phyloP scores from a whole-genome alignment of 495 filamentous ascomycete genomes.

The Penicillium macrosclerotiorum region DNA sequence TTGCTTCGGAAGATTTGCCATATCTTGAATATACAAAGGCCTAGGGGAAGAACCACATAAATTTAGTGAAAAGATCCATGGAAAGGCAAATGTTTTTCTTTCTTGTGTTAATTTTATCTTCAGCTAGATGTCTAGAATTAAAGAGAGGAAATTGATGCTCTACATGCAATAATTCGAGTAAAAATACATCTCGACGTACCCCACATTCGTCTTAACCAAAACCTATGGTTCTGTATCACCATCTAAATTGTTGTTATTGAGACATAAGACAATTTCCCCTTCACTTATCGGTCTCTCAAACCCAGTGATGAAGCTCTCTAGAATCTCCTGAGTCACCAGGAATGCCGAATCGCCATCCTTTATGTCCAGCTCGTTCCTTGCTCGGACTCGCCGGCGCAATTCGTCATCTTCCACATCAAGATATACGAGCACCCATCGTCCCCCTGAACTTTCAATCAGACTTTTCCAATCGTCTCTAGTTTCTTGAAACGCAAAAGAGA shows the following conservation, averaged over 20 bases:
- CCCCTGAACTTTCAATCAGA: slow-evolving; percentile 26
- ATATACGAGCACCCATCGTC: slow-evolving; percentile 33
- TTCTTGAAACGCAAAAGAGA: slow-evolving; percentile 33
- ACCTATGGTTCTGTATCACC: too few species aligned
- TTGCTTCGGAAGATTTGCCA: too few species aligned
- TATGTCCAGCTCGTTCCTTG: slow-evolving; percentile 21
- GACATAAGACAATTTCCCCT: slow-evolving; percentile 30
- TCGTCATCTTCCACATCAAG: slow-evolving; percentile 27
- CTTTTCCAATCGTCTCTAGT: slow-evolving; percentile 32
- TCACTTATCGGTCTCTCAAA: slow-evolving; percentile 36
- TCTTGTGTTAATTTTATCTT: too few species aligned
- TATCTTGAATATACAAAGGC: too few species aligned
- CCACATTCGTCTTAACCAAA: too few species aligned
- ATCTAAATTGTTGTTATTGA: neutral
- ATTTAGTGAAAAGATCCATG: too few species aligned
- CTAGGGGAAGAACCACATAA: too few species aligned
- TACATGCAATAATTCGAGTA: too few species aligned
- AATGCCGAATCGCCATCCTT: slow-evolving; percentile 39
- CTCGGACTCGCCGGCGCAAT: slow-evolving; percentile 25
- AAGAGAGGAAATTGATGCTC: too few species aligned
- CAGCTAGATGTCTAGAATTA: too few species aligned
- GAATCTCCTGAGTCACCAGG: slow-evolving; percentile 30
- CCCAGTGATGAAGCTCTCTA: slow-evolving; percentile 35
- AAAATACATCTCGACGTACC: too few species aligned
- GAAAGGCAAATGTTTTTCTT: too few species aligned